A percentile compares a stretch with the other conserved stretches of the same genome.
phyloP scores from a whole-genome alignment of 2,329 filamentous ascomycete species.

The Aspergillus vadensis region DNA sequence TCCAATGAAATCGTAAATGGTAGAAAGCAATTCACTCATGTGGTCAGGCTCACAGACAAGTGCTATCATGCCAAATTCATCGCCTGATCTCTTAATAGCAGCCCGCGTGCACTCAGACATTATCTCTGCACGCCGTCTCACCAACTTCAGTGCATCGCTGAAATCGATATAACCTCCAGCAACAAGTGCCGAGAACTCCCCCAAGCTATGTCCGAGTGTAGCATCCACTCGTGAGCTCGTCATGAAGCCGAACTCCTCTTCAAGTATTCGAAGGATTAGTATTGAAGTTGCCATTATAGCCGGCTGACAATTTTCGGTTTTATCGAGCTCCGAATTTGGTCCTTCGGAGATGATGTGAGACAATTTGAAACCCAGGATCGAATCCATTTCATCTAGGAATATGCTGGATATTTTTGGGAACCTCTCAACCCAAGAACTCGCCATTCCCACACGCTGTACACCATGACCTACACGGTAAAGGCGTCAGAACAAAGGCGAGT shows the following conservation, averaged over 20 bases:
- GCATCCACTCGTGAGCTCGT: conserved; percentile 73
- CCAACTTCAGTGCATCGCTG: conserved; percentile 73
- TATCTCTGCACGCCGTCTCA: conserved; percentile 74
- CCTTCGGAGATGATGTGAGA: conserved; percentile 78
- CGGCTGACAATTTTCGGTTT: conserved; percentile 85
- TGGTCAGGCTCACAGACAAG: conserved; percentile 83
- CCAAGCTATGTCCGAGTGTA: conserved; percentile 84
- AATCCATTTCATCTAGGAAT: conserved; percentile 85
- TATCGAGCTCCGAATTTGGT: conserved; percentile 73
- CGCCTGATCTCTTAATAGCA: conserved; percentile 67
- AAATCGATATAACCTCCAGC: conserved; percentile 79
- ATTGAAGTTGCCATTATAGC: conserved; percentile 96
- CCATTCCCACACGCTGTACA: conserved; percentile 87
- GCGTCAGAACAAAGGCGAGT: conserved; percentile 13
- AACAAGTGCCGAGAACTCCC: conserved; percentile 89
- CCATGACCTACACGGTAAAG: conserved; percentile 68
- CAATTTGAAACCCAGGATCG: conserved; percentile 71
- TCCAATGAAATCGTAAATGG: conserved; percentile 78
- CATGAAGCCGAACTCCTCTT: conserved; percentile 79
- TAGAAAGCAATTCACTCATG: conserved; percentile 67
- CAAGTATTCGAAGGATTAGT: conserved; percentile 82
- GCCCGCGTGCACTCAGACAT: conserved; percentile 76
- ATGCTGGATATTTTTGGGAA: conserved; percentile 76
- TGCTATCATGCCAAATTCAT: conserved; percentile 92
- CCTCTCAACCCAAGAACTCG: conserved; percentile 78